Percentiles rank a stretch among this genome's conserved stretches.
Conservation (phyloP, 495 filamentous ascomycete genomes). For the Xylaria longipes region DNA sequence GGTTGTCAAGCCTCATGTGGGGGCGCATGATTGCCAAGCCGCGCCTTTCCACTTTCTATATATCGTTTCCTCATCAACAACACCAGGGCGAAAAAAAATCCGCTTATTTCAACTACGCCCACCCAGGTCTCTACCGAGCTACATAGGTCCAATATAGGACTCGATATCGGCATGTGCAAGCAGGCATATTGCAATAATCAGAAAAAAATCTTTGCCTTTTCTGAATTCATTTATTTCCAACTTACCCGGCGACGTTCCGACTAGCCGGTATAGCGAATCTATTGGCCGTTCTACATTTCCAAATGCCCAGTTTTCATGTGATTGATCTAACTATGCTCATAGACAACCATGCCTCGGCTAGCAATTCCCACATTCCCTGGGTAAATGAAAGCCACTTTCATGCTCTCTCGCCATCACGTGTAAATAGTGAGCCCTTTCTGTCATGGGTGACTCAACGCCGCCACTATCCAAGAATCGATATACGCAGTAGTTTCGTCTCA, state of each 20-base stretch:
- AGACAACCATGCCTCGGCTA: neutral
- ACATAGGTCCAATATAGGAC: neutral
- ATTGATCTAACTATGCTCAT: neutral
- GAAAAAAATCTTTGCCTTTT: neutral
- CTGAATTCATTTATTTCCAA: neutral
- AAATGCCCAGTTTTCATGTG: neutral
- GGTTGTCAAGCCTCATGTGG: neutral
- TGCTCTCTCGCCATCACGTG: neutral
- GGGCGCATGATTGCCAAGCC: constrained; percentile 16
- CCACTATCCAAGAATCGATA: neutral
- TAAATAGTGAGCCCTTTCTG: neutral
- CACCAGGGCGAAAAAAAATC: neutral
- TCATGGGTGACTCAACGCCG: neutral
- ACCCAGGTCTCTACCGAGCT: no score
- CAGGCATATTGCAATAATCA: neutral
- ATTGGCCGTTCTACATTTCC: neutral
- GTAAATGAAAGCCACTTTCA: neutral
- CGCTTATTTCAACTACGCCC: neutral
- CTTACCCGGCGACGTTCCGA: neutral
- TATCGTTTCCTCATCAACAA: constrained; percentile 23
- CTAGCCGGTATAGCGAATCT: neutral
- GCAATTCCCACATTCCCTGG: neutral
- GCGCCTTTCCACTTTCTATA: neutral
- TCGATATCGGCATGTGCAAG: neutral
- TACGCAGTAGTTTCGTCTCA: no score